Evolutionary conservation across 208 protist genomes (phyloP), one percentile per base, ranked within the genome.

Genomic region (Leishmania major): DNA sequence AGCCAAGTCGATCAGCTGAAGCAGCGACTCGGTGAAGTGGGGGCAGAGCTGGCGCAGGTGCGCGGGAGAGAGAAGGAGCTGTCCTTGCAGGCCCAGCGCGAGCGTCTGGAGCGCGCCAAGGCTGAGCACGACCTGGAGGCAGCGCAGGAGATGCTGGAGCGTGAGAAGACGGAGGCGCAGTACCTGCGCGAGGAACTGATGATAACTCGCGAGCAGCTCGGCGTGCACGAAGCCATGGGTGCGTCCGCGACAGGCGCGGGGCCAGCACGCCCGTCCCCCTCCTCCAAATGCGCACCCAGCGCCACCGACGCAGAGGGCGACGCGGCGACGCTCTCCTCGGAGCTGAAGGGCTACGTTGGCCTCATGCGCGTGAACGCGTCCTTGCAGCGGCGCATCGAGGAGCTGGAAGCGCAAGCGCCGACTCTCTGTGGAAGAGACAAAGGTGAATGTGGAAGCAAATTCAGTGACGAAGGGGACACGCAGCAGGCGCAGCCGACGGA

Each of bases 341-440:
- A 94, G 69, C 15, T 90, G 49, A 93, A 91, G 57, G 92, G 91
- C 55, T 95, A 96, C 80, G 79, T 87, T n/a, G 77, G 89, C 59
- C 77, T 96, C 19, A 93, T 96, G 91, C 73, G 82, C 13, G 28
- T 94, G 25, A 95, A 96, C 85, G 75, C 87, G 1, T 53, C 85
- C n/a, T 82, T 93, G 71, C 89, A 90, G 73, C 67, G 78, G 2
- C 81, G 84, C 35, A 60, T 93, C 37, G 75, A 78, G 19, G 80
- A 86, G 49, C 75, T 93, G 31, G 87, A 96, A 71, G 70, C 77
- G n/a, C 59, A 88, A 47, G 64, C 92, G 28, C 45, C 45, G 43
- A 57, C 83, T 60, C 78, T 53, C 37, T 5, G 45, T 3, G 25
- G 55, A 37, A n/a, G 37, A n/a, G 53, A 45, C 15, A 59, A 2